Percentiles rank a stretch among this genome's conserved stretches.
Evolutionary conservation across 2,329 filamentous ascomycete species (phyloP).

Genomic region (Aschersonia sp.): DNA sequence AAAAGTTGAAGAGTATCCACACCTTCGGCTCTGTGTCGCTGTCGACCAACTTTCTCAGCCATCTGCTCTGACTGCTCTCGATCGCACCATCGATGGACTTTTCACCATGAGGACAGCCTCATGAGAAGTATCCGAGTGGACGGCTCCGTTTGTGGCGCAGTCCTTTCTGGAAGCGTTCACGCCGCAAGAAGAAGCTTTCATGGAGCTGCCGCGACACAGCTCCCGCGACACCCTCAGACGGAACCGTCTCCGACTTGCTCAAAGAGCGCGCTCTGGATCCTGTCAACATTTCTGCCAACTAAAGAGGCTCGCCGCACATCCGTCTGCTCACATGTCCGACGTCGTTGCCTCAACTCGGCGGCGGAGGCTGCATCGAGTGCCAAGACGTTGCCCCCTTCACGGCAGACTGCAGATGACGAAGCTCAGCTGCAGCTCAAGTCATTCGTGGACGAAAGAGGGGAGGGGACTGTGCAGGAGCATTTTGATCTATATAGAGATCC

Average conservation of each 20-base stretch:
- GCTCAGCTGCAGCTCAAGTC: slow-evolving; percentile 31
- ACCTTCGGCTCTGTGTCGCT: no score
- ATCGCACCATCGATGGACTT: slow-evolving; percentile 2
- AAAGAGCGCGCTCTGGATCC: slow-evolving; percentile 22
- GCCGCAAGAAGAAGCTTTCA: slow-evolving; percentile 13
- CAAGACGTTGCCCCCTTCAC: neutral
- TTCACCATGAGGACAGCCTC: slow-evolving; percentile 36
- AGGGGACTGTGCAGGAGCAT: slow-evolving; percentile 35
- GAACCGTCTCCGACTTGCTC: slow-evolving; percentile 12
- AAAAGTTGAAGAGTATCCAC: no score
- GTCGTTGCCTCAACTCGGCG: slow-evolving; percentile 13
- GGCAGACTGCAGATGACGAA: slow-evolving; percentile 6
- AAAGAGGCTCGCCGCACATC: slow-evolving; percentile 8
- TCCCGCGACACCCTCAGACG: slow-evolving; percentile 4
- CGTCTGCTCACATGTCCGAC: slow-evolving; percentile 1
- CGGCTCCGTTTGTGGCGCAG: slow-evolving; percentile 42
- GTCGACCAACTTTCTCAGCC: neutral
- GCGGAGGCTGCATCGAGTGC: slow-evolving; percentile 6
- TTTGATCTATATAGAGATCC: slow-evolving; percentile 37
- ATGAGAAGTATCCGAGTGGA: slow-evolving; percentile 48
- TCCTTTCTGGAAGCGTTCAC: slow-evolving; percentile 19
- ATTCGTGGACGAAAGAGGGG: slow-evolving; percentile 34
- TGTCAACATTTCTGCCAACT: slow-evolving; percentile 23
- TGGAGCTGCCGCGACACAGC: slow-evolving; percentile 8
- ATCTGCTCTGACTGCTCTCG: neutral